phyloP scores from a whole-genome alignment of 139 green algal genomes.

The Chlorella sp. region DNA sequence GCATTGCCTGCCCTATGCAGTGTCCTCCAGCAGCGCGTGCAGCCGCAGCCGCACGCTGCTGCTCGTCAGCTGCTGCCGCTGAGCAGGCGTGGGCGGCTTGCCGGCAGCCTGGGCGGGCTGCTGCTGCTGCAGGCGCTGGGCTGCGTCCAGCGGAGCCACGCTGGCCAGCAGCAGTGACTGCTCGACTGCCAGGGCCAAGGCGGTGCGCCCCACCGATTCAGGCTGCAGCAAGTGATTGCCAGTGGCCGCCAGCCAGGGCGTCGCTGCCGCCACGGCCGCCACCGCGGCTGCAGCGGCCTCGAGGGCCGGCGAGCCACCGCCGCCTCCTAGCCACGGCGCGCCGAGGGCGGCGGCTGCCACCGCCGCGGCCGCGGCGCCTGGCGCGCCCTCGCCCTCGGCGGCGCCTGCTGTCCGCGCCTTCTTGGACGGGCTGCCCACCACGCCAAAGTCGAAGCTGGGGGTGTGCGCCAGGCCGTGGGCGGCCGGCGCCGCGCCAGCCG shows the following conservation, averaged over 20 bases:
- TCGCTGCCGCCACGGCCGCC: neutral
- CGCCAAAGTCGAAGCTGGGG: slow-evolving; percentile 10
- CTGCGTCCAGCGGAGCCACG: no score
- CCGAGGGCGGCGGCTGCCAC: neutral
- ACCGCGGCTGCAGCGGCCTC: slow-evolving; percentile 1
- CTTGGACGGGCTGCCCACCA: slow-evolving; percentile 20
- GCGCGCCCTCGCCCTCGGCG: neutral
- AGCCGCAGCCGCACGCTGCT: no score
- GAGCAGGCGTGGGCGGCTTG: no score
- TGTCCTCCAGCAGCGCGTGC: no score
- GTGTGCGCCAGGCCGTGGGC: neutral
- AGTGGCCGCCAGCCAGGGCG: neutral
- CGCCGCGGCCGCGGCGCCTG: neutral
- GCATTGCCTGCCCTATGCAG: no score
- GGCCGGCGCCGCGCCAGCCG: neutral
- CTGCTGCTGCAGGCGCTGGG: no score
- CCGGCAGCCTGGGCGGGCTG: no score
- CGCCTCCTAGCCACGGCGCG: neutral
- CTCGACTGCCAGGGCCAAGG: slow-evolving; percentile 10
- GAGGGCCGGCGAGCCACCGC: neutral
- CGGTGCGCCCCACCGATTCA: neutral
- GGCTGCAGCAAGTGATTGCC: neutral
- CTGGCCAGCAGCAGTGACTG: slow-evolving; percentile 19
- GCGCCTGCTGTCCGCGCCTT: neutral
- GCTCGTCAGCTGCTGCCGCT: no score